Percentiles rank a stretch among this genome's conserved stretches.
Conservation (phyloP, 208 protist species). For the Zelonia costaricensis region DNA sequence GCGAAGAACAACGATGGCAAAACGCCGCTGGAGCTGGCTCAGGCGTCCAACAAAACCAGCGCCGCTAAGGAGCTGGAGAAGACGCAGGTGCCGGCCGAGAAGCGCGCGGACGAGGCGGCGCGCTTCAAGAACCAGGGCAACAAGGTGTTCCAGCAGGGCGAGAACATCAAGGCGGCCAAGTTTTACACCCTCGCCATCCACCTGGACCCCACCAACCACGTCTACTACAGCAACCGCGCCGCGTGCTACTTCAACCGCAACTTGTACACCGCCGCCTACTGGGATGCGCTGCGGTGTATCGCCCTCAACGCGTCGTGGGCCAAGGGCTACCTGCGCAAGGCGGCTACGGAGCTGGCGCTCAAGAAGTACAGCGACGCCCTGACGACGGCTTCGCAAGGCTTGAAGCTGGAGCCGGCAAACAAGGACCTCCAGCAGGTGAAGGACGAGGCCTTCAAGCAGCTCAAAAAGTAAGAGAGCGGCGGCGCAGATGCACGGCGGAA, state of each 20-base stretch:
- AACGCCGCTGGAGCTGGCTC: conserved; percentile 59
- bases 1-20: conserved; percentile 66
- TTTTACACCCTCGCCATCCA: conserved; percentile 93
- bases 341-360: conserved; percentile 69
- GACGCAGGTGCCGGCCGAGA: conserved; percentile 38
- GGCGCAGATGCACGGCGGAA: no score
- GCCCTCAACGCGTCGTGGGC: conserved; percentile 85
- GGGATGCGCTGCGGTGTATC: conserved; percentile 88
- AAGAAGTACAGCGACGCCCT: conserved; percentile 64
- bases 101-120: conserved; percentile 53
- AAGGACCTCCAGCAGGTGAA: conserved; percentile 65
- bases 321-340: conserved; percentile 93
- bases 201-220: conserved; percentile 79
- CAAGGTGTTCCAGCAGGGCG: conserved; percentile 82
- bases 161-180: conserved; percentile 92
- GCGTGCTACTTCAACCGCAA: conserved; percentile 91
- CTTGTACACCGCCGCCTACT: conserved; percentile 83
- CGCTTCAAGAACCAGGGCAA: conserved; percentile 91
- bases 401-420: conserved; percentile 69
- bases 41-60: conserved; percentile 34
- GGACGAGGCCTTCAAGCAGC: conserved; percentile 56
- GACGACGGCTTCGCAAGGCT: conserved; percentile 54
- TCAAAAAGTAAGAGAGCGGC: conserved; percentile 30
- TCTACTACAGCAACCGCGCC: conserved; percentile 94
- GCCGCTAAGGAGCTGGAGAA: conserved; percentile 77